These are phyloP conservation scores for Pestalotiopsis sp. DNA, from an alignment of 2,329 filamentous ascomycete species.

Conservation along the genomic window DNA sequence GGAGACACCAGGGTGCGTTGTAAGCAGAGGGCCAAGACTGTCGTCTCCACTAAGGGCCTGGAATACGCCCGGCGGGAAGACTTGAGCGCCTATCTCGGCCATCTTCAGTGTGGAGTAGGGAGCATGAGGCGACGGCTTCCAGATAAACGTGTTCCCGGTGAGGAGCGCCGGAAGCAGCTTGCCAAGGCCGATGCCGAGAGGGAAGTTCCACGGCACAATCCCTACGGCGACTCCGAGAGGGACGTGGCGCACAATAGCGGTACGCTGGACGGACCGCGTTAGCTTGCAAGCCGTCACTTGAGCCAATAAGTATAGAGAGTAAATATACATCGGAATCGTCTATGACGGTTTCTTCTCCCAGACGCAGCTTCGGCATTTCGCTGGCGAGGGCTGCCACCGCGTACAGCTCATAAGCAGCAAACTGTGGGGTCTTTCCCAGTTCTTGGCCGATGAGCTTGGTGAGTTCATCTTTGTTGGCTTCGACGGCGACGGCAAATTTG, in stretches of 20 bases:
- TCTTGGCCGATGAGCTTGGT: slow-evolving; percentile 18
- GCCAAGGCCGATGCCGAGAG: background rate
- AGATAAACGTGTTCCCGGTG: background rate
- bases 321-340: slow-evolving; percentile 16
- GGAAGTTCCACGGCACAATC: background rate
- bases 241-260: background rate
- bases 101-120: slow-evolving; percentile 55
- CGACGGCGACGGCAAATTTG: slow-evolving; percentile 18
- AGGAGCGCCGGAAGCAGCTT: background rate
- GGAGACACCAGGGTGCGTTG: slow-evolving; percentile 53
- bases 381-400: slow-evolving; percentile 24
- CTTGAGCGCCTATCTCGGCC: slow-evolving; percentile 48
- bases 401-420: slow-evolving; percentile 16
- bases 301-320: background rate
- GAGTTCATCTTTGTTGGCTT: slow-evolving; percentile 19
- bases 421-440: slow-evolving; percentile 18
- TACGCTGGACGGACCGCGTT: background rate
- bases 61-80: slow-evolving; percentile 58
- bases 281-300: background rate
- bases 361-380: slow-evolving; percentile 34
- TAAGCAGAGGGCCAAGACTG: slow-evolving; percentile 55
- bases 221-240: background rate
- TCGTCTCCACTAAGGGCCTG: slow-evolving; percentile 58
- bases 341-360: slow-evolving; percentile 5
- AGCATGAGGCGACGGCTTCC: slow-evolving; percentile 59